Base-by-base conservation (phyloP, 2,329 filamentous ascomycete genomes). In the Leptographium procerum region DNA sequence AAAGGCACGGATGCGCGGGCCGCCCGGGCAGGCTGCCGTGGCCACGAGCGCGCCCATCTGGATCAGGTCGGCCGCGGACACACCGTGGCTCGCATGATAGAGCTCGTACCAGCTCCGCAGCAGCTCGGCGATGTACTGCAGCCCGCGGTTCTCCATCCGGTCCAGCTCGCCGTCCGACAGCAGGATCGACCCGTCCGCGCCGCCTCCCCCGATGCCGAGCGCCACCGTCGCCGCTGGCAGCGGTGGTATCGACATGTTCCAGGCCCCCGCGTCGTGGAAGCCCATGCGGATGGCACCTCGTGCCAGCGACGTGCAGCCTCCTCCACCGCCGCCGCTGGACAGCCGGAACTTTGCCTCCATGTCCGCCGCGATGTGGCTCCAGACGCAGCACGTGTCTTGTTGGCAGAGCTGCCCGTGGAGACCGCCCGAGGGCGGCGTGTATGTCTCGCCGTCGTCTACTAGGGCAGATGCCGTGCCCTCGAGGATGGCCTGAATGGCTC, bases 1-100 rank as follows among this genome's bases (percentile, higher is more conserved):
- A 60, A 76, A 77, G n/a, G 74, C 73, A 19, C 71, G 67, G 43
- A 82, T 74, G 13, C 73, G 71, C 3, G 79, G 79, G 0, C 80
- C 79, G 16, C 75, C 73, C 0, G 79, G 78, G 57, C 80, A 83
- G 3, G 72, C 71, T 2, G 77, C 72, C 4, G 77, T 76, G 4
- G 75, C 78, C 47, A 77, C 69, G 53, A 69, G 71, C 67, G 70
- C 73, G 3, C 73, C 77, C 55, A 80, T 75, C 65, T 81, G 77
- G 47, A 80, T 76, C 24, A 83, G 68, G 66, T 83, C 80, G 22
- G 80, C 80, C 62, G 78, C 76, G 13, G 72, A 69, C n/a, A 80
- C 71, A 24, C 65, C 67, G 60, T 70, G 68, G 8, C 60, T 33
- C 22, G 19, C 69, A 14, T 70, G 67, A 60, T 73, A 76, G 58